Base-by-base conservation (phyloP, 2,329 filamentous ascomycete species). In the Pestalotiopsis sp. region DNA sequence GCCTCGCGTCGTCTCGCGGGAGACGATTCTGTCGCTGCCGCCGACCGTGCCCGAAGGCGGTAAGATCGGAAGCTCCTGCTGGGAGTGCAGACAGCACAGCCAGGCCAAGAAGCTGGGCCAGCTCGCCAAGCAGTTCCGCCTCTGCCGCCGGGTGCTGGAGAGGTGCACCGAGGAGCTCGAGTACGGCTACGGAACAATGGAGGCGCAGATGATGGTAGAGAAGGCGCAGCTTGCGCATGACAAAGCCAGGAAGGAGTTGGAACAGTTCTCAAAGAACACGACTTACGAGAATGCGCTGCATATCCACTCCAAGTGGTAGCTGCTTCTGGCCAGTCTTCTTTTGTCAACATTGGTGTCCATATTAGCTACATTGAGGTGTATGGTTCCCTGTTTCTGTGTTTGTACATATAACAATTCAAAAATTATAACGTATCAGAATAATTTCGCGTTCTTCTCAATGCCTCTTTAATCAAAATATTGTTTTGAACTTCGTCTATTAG, bases 11-110 rank as follows among this genome's bases (percentile, higher is more conserved):
- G 67, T 81, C 57, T 74, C 76, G 0, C 69, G 68, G 3, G 72
- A 77, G 40, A 75, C 72, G 6, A 73, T 82, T n/a, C 70, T 74
- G 61, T 65, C 73, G 1, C 61, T 81, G n/a, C 79, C 80, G 0
- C 68, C 68, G 22, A 81, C 79, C 2, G 69, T 80, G 0, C 65
- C 74, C 3, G 73, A 76, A 4, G 75, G 75, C 11, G 79, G 79
- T 3, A 17, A 61, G n/a, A 74, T 80, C 11, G 65, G 58, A 1
- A 7, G 30, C 0, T 30, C 24, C 6, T 77, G 75, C 39, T 57
- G 35, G 3, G 26, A 57, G 1, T 77, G 75, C 44, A 60, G 64
- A 1, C 69, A 69, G 20, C 61, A 59, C 7, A 56, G 63, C 10
- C 65, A 39, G 5, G 24, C 72, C 5, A 10, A 66, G 39, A 64